These are phyloP conservation scores for Debaryomycetaceae sp. DNA, from an alignment of 1,139 yeast genomes.

Conservation along the genomic window DNA sequence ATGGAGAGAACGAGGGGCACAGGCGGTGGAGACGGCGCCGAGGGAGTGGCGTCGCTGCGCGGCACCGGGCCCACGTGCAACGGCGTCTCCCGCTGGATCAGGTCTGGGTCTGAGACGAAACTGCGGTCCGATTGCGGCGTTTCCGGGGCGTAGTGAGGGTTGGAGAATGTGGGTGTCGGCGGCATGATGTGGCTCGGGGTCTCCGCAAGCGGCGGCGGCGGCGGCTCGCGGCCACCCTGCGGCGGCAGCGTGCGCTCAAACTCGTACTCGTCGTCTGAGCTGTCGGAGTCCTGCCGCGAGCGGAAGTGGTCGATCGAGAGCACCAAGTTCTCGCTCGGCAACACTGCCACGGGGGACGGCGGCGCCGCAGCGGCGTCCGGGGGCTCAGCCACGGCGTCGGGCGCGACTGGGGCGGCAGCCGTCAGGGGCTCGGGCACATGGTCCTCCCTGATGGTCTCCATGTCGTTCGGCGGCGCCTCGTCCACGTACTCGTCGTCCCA, in stretches of 20 bases:
- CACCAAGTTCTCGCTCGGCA: constrained; percentile 19
- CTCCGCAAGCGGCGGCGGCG: constrained; percentile 1
- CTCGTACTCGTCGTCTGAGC: constrained; percentile 17
- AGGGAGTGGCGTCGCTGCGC: constrained; percentile 2
- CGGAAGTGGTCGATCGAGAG: constrained; percentile 31
- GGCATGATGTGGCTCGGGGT: constrained; percentile 17
- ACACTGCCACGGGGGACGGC: background rate
- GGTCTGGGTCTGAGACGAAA: constrained; percentile 34
- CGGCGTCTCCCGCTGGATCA: constrained; percentile 27
- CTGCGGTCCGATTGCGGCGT: constrained; percentile 33
- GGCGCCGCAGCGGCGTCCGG: background rate
- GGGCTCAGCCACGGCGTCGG: background rate
- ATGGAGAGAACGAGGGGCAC: constrained; percentile 24
- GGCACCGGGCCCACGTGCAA: constrained; percentile 1
- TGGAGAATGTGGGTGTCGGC: constrained; percentile 27
- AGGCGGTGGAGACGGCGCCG: constrained; percentile 9
- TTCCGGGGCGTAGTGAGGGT: constrained; percentile 15
- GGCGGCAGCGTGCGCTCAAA: no score
- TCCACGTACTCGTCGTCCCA: constrained; percentile 44
- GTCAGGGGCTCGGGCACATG: background rate
- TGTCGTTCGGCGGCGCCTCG: no score
- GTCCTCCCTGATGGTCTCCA: constrained; percentile 1
- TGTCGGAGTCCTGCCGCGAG: constrained; percentile 8
- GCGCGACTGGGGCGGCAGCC: constrained; percentile 1
- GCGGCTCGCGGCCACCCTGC: background rate